phyloP scores from a whole-genome alignment of 768 basidiomycete genomes.

The Megacollybia marginata region DNA sequence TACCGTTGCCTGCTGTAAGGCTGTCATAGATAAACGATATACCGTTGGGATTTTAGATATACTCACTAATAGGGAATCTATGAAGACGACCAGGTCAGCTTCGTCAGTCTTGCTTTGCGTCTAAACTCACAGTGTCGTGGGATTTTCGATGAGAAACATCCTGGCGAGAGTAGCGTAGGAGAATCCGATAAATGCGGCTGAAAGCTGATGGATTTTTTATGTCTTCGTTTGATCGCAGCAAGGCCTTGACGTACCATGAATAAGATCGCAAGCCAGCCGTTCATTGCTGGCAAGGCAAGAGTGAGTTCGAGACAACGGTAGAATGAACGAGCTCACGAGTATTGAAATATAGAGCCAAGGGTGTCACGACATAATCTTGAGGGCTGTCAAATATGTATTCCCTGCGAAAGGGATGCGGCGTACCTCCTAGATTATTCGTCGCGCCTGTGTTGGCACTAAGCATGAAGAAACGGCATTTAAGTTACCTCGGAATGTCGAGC shows the following conservation, averaged over 20 bases:
- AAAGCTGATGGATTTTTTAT: no score
- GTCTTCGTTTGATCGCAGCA: no score
- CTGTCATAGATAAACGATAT: slow-evolving; percentile 4
- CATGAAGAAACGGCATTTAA: neutral
- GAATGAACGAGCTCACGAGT: neutral
- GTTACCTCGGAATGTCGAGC: neutral
- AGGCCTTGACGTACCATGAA: slow-evolving; percentile 12
- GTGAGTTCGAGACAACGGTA: neutral
- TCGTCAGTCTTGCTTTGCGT: neutral
- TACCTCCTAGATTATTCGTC: slow-evolving; percentile 14
- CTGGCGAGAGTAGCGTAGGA: slow-evolving; percentile 14
- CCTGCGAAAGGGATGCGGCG: neutral
- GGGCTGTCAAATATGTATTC: slow-evolving; percentile 10
- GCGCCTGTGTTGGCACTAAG: neutral
- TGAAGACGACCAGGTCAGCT: no score
- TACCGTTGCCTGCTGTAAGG: slow-evolving; percentile 10
- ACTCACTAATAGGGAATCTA: neutral
- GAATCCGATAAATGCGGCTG: slow-evolving; percentile 9
- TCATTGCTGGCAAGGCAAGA: slow-evolving; percentile 9
- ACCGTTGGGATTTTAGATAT: neutral
- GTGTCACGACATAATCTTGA: slow-evolving; percentile 17
- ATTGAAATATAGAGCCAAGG: slow-evolving; percentile 15
- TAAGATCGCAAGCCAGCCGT: slow-evolving; percentile 17
- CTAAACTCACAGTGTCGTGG: slow-evolving; percentile 9
- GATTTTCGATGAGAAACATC: slow-evolving; percentile 15